A percentile compares a stretch with the other conserved stretches of the same genome.
Conservation (phyloP, 2,329 filamentous ascomycete species). For the Stemphylium lycopersici region DNA sequence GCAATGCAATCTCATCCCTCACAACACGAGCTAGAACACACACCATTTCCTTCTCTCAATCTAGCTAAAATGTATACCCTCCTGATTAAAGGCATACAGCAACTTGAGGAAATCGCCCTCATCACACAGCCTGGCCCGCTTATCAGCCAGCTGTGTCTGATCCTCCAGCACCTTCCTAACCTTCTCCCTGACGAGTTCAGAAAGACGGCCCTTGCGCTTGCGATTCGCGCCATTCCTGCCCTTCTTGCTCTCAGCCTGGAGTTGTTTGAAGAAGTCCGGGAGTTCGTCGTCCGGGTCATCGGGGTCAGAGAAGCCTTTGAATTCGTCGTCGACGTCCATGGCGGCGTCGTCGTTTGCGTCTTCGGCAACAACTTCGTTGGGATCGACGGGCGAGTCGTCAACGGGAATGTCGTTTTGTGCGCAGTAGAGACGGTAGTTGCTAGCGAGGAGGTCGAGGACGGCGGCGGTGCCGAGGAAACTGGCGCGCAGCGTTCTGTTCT, state of each 20-base stretch:
- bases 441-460: conserved; percentile 80
- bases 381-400: conserved; percentile 62
- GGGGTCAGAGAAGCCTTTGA: conserved; percentile 58
- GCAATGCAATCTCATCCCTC: conserved; percentile 1
- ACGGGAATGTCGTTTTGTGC: conserved; percentile 81
- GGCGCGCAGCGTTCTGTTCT: conserved; percentile 87
- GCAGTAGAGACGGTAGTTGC: conserved; percentile 90
- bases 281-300: conserved; percentile 71
- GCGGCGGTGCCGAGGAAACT: conserved; percentile 81
- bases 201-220: conserved; percentile 79
- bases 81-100: conserved; percentile 83
- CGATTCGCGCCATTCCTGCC: conserved; percentile 58
- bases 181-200: conserved; percentile 83
- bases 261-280: conserved; percentile 84
- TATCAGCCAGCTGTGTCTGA: conserved; percentile 79
- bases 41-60: not conserved
- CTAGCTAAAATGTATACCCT: conserved; percentile 88
- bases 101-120: conserved; percentile 90
- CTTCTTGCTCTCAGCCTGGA: conserved; percentile 51
- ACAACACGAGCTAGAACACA: not conserved
- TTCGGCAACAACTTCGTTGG: conserved; percentile 43
- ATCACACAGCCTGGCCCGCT: conserved; percentile 83
- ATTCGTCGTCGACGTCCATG: conserved; percentile 59
- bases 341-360: conserved; percentile 49
- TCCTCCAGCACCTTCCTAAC: conserved; percentile 83